Percentiles rank a stretch among this genome's conserved stretches.
These are phyloP conservation scores for Dryas octopetala DNA, from an alignment of 306 rosid species.

Conservation along the genomic window DNA sequence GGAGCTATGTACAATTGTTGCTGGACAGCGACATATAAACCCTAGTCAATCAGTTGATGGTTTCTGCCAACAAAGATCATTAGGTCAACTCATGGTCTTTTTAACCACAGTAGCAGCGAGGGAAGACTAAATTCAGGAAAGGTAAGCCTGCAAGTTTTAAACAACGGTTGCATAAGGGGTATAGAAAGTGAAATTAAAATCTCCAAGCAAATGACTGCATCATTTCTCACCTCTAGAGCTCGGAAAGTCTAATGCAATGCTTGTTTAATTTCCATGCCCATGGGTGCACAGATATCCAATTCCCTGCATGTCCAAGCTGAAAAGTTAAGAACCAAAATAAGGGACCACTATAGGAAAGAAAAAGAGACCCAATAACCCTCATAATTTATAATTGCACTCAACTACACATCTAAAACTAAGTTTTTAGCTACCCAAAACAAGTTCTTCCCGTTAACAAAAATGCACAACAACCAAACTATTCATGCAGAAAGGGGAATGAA, in stretches of 20 bases:
- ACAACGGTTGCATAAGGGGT: neutral
- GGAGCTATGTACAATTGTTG: neutral
- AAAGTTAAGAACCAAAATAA: neutral
- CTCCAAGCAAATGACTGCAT: neutral
- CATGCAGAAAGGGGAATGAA: neutral
- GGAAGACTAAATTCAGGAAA: neutral
- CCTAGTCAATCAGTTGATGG: neutral
- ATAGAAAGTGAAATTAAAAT: neutral
- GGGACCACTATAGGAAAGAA: neutral
- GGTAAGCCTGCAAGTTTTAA: neutral
- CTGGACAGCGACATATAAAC: neutral
- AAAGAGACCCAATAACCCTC: conserved; percentile 1
- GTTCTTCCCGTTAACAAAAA: neutral
- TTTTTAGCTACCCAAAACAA: neutral
- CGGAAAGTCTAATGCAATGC: neutral
- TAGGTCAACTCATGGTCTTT: neutral
- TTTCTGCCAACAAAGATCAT: neutral
- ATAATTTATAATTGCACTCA: neutral
- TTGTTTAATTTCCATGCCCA: neutral
- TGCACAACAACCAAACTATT: neutral
- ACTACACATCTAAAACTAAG: neutral
- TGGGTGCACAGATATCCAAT: neutral
- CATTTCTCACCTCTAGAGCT: neutral
- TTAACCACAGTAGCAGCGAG: neutral
- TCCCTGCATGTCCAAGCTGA: neutral